These are phyloP conservation scores for Juncus inflexus DNA, from an alignment of 176 grass and related monocot species.

Conservation along the genomic window DNA sequence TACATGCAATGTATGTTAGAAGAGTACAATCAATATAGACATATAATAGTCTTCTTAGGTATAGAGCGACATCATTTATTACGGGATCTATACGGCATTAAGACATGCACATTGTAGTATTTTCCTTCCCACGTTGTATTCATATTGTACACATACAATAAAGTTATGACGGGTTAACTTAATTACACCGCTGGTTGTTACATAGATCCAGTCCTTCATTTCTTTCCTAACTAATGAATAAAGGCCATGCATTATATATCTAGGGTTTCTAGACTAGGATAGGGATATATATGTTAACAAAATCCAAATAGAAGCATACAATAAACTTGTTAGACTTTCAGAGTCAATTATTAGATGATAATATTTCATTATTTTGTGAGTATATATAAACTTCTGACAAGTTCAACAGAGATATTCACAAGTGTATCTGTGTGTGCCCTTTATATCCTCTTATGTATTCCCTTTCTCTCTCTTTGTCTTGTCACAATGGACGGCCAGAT, in stretches of 20 bases:
- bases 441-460: slow-evolving; percentile 17
- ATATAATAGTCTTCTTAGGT: no score
- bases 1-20: no score
- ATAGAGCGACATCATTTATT: not conserved
- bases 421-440: not conserved
- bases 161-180: not conserved
- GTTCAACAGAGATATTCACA: slow-evolving; percentile 8
- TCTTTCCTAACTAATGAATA: no score
- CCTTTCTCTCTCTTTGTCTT: not conserved
- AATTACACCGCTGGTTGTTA: not conserved
- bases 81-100: slow-evolving; percentile 18
- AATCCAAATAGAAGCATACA: slow-evolving; percentile 26
- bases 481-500: slow-evolving; percentile 14
- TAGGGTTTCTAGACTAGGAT: slow-evolving; percentile 23
- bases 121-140: not conserved
- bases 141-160: not conserved
- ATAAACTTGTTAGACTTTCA: slow-evolving; percentile 26
- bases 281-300: slow-evolving; percentile 5
- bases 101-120: not conserved
- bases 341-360: slow-evolving; percentile 11
- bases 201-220: not conserved
- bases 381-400: slow-evolving; percentile 2
- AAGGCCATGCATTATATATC: not conserved
- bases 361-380: not conserved
- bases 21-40: no score